Conservation (phyloP, 2,329 filamentous ascomycete genomes). For the Epichloe amarillans region DNA sequence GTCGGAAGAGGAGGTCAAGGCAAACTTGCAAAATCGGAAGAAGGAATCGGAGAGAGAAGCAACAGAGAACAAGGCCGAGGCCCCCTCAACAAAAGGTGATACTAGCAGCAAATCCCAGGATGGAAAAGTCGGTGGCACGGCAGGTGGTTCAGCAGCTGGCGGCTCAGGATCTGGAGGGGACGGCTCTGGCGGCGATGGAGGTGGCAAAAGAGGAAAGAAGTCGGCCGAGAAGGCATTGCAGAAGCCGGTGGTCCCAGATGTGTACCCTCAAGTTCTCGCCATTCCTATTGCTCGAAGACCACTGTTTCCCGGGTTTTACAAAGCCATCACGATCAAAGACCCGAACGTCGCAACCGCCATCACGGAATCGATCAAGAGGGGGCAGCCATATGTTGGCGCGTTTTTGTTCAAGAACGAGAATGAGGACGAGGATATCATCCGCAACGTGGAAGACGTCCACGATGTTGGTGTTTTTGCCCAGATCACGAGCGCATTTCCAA, state of each 20-base stretch:
- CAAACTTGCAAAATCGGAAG: conserved; percentile 34
- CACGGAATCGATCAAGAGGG: conserved; percentile 90
- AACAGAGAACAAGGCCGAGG: conserved; percentile 30
- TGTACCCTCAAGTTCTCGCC: conserved; percentile 95
- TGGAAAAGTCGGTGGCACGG: conserved; percentile 30
- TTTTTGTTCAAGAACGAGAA: conserved; percentile 96
- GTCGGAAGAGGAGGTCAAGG: conserved; percentile 39
- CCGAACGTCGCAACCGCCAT: conserved; percentile 84
- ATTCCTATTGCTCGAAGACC: conserved; percentile 91
- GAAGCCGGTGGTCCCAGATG: conserved; percentile 82
- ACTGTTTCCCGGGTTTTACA: conserved; percentile 95
- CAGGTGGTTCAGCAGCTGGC: conserved; percentile 41
- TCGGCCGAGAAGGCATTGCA: conserved; percentile 62
- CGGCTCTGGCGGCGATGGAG: conserved; percentile 43
- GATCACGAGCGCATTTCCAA: conserved; percentile 90
- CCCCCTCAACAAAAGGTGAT: conserved; percentile 32
- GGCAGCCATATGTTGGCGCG: conserved; percentile 92
- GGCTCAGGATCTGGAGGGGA: conserved; percentile 36
- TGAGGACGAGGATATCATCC: conserved; percentile 86
- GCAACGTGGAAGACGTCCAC: conserved; percentile 80
- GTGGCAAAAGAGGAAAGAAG: conserved; percentile 58
- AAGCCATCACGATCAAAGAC: conserved; percentile 92
- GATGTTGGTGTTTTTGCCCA: conserved; percentile 96
- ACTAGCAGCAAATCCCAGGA: conserved; percentile 29
- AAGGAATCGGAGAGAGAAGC: conserved; percentile 31